Percentiles rank a stretch among this genome's conserved stretches.
Conservation (phyloP, 805 yeast genomes). For the Metschnikowia kunwiensis region DNA sequence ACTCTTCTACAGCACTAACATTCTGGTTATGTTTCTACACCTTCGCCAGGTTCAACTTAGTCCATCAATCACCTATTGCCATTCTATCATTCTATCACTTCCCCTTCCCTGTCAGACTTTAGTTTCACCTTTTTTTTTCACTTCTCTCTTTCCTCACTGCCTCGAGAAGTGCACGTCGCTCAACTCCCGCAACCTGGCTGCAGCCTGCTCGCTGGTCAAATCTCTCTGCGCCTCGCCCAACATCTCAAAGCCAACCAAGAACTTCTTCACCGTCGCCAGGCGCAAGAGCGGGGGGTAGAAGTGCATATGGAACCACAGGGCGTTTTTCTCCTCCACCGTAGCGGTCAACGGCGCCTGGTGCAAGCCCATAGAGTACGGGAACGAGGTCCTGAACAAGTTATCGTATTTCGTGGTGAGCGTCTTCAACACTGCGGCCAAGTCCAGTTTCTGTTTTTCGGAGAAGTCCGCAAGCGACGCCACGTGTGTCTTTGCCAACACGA, state of each 20-base stretch:
- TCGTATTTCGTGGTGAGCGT: slow-evolving; percentile 62
- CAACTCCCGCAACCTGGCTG: slow-evolving; percentile 47
- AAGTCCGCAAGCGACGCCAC: slow-evolving; percentile 49
- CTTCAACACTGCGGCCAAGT: slow-evolving; percentile 55
- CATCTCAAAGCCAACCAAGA: slow-evolving; percentile 71
- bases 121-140: not conserved
- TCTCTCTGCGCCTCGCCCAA: slow-evolving; percentile 70
- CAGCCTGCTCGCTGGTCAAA: slow-evolving; percentile 66
- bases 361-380: slow-evolving; percentile 80
- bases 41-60: no score
- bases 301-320: slow-evolving; percentile 63
- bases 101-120: not conserved
- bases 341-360: slow-evolving; percentile 67
- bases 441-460: slow-evolving; percentile 43
- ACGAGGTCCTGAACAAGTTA: slow-evolving; percentile 63
- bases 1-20: no score
- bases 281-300: slow-evolving; percentile 76
- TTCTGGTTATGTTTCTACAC: no score
- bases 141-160: no score
- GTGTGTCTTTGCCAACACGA: slow-evolving; percentile 57
- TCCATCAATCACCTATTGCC: not conserved
- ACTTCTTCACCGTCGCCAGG: slow-evolving; percentile 71
- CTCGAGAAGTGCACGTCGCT: slow-evolving; percentile 30
- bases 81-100: not conserved
- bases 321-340: slow-evolving; percentile 40